Evolutionary conservation across 257 asterid species (phyloP).

Genomic region (Rehmannia glutinosa): DNA sequence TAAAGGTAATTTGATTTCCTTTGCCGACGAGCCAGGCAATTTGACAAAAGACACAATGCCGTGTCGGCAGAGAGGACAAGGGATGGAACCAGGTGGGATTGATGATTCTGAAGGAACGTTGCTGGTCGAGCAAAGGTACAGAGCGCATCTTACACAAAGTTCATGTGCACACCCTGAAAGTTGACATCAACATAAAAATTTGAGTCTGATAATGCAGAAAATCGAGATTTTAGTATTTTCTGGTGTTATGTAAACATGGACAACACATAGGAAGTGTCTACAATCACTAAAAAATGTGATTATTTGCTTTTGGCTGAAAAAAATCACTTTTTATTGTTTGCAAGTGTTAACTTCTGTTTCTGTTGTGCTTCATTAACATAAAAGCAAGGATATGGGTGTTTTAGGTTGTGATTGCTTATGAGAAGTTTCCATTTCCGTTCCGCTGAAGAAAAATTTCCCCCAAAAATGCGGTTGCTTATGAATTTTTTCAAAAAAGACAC

Average conservation of each 20-base stretch:
- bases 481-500: too few species aligned
- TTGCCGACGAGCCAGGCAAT: conserved; percentile 61
- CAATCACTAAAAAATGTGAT: too few species aligned
- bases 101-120: conserved; percentile 61
- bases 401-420: too few species aligned
- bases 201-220: neutral
- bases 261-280: neutral
- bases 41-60: conserved; percentile 60
- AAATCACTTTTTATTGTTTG: too few species aligned
- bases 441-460: too few species aligned
- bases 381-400: too few species aligned
- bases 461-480: too few species aligned
- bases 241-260: neutral
- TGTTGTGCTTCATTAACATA: too few species aligned
- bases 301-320: too few species aligned
- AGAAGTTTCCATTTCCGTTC: too few species aligned
- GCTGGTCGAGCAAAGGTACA: conserved; percentile 92
- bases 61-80: conserved; percentile 82
- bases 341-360: too few species aligned
- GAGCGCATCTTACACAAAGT: conserved; percentile 90
- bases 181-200: neutral
- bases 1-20: conserved; percentile 54
- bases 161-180: conserved; percentile 82
- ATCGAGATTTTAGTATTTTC: neutral
- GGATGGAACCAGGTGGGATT: conserved; percentile 77